Conservation (phyloP, 2,329 filamentous ascomycete genomes). For the Colletotrichum truncatum region DNA sequence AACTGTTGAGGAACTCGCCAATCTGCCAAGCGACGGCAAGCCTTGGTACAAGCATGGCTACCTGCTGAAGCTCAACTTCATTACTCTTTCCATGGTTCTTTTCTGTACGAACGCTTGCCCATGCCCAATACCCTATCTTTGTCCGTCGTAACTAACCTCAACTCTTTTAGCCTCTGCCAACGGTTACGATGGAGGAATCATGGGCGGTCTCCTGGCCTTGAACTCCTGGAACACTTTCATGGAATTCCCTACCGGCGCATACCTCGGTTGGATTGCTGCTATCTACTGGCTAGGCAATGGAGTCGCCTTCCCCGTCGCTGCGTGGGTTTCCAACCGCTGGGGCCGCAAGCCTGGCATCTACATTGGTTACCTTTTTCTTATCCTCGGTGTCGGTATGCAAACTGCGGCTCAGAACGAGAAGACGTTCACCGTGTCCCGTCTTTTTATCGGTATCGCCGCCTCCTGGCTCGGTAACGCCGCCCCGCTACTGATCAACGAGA, state of each 20-base stretch:
- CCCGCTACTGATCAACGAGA: conserved; percentile 45
- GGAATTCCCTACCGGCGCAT: conserved; percentile 43
- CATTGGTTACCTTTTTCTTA: conserved; percentile 10
- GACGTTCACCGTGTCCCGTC: conserved; percentile 44
- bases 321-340: conserved; percentile 40
- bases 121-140: no score
- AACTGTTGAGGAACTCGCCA: conserved; percentile 21
- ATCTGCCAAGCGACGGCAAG: conserved; percentile 49
- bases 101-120: conserved; percentile 22
- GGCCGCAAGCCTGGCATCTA: conserved; percentile 28
- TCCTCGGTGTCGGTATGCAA: conserved; percentile 36
- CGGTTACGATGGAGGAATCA: conserved; percentile 49
- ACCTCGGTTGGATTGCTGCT: conserved; percentile 48
- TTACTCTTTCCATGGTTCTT: conserved; percentile 41
- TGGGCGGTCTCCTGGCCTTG: conserved; percentile 55
- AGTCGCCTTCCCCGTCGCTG: conserved; percentile 39
- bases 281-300: conserved; percentile 51
- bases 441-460: conserved; percentile 43
- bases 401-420: conserved; percentile 31
- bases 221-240: conserved; percentile 52
- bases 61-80: conserved; percentile 53
- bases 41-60: conserved; percentile 53
- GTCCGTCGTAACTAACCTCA: background rate
- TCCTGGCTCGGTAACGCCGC: conserved; percentile 39
- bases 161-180: conserved; percentile 41